Evolutionary conservation across 192 early-diverging fungal species (phyloP).

Genomic region (Coemansia reversa): DNA sequence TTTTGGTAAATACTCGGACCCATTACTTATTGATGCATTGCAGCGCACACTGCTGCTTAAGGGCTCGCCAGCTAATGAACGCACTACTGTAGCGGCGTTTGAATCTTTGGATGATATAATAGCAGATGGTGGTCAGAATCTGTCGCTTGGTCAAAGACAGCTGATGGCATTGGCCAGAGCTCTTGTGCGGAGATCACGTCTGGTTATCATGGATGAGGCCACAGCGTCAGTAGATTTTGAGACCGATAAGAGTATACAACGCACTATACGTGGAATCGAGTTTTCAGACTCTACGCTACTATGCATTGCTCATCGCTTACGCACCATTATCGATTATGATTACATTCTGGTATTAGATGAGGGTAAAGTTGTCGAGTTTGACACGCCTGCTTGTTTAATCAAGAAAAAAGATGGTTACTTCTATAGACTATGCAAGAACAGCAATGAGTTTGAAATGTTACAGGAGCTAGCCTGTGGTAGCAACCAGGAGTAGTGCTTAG

Average conservation of each 20-base stretch:
- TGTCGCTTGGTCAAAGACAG: conserved; percentile 75
- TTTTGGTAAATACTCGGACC: conserved; percentile 65
- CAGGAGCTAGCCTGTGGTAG: conserved; percentile 7
- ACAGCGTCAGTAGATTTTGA: conserved; percentile 83
- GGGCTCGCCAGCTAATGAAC: background rate
- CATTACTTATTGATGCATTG: conserved; percentile 23
- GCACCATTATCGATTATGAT: conserved; percentile 84
- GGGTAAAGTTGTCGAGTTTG: conserved; percentile 78
- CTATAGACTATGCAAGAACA: conserved; percentile 71
- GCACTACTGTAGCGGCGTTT: conserved; percentile 4
- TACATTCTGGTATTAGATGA: conserved; percentile 75
- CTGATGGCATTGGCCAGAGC: conserved; percentile 74
- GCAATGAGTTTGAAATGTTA: conserved; percentile 64
- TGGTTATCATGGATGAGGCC: conserved; percentile 84
- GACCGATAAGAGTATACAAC: conserved; percentile 83
- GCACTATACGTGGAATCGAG: conserved; percentile 75
- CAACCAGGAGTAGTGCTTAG: background rate
- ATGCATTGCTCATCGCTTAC: conserved; percentile 85
- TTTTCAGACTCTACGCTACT: conserved; percentile 68
- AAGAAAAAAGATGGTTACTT: conserved; percentile 57
- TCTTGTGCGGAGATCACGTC: conserved; percentile 61
- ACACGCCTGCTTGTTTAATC: conserved; percentile 68
- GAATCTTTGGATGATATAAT: conserved; percentile 12
- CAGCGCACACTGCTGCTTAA: conserved; percentile 23
- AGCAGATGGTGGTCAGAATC: conserved; percentile 72